Conservation (phyloP, 1,284 basidiomycete genomes). For the Amylostereum chailletii region DNA sequence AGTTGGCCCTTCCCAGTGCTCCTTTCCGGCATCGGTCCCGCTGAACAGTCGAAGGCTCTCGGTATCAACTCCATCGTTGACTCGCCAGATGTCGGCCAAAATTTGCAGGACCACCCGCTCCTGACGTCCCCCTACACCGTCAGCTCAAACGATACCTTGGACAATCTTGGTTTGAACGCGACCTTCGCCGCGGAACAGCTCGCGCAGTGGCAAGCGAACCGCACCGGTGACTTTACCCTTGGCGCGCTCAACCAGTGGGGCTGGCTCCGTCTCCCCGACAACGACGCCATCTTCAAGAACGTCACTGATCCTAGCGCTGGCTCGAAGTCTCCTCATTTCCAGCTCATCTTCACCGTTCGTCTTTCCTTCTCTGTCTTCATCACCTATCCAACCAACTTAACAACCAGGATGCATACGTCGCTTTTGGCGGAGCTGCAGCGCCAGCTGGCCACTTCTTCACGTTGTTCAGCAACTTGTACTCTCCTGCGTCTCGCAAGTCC, state of each 20-base stretch:
- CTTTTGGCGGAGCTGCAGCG: neutral
- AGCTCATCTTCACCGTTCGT: constrained; percentile 8
- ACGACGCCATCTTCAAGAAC: constrained; percentile 20
- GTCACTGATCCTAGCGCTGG: constrained; percentile 28
- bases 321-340: constrained; percentile 11
- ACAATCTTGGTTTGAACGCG: constrained; percentile 13
- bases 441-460: constrained; percentile 10
- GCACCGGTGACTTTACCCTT: constrained; percentile 16
- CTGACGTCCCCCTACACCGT: constrained; percentile 19
- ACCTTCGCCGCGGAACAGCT: constrained; percentile 10
- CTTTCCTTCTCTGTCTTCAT: neutral
- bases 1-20: constrained; percentile 15
- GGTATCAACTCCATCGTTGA: constrained; percentile 21
- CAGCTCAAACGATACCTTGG: constrained; percentile 18
- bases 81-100: constrained; percentile 31
- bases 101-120: constrained; percentile 26
- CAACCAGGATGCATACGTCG: constrained; percentile 2
- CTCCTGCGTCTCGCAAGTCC: constrained; percentile 11
- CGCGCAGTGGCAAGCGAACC: constrained; percentile 17
- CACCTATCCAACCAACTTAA: neutral
- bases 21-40: constrained; percentile 35
- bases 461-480: constrained; percentile 6
- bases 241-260: constrained; percentile 12
- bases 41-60: constrained; percentile 17
- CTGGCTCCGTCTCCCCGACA: constrained; percentile 21